These are phyloP conservation scores for Phytophthora foliorum DNA, from an alignment of 352 stramenopile genomes.

Conservation along the genomic window DNA sequence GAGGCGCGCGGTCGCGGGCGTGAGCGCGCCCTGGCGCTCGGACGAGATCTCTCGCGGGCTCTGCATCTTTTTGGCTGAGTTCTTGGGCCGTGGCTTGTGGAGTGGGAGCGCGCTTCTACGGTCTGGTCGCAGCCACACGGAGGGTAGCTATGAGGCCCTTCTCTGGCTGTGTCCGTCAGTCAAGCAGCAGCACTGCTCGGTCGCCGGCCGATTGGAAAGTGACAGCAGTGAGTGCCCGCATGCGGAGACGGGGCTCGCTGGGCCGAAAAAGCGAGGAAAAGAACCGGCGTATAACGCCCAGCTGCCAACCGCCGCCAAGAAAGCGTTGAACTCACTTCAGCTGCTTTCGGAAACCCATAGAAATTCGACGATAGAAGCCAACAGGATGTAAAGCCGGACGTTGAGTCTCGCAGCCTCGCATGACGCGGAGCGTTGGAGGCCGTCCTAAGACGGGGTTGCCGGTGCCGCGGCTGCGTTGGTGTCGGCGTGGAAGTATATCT, in stretches of 20 bases:
- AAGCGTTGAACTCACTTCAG: conserved; percentile 19
- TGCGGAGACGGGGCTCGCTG: conserved; percentile 31
- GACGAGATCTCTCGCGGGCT: conserved; percentile 81
- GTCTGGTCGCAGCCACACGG: conserved; percentile 35
- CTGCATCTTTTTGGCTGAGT: conserved; percentile 37
- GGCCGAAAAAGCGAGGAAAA: conserved; percentile 49
- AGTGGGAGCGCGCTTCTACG: conserved; percentile 29
- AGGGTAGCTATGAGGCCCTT: conserved; percentile 31
- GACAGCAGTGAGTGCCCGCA: conserved; percentile 21
- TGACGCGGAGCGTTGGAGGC: conserved; percentile 1
- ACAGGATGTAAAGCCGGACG: conserved; percentile 1
- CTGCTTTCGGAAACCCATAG: neutral
- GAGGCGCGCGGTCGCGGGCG: conserved; percentile 65
- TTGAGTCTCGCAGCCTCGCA: conserved; percentile 11
- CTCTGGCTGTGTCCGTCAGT: conserved; percentile 24
- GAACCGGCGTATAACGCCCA: conserved; percentile 37
- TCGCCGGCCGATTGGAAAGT: conserved; percentile 34
- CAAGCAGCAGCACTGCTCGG: neutral
- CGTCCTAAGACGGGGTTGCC: conserved; percentile 30
- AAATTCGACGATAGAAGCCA: conserved; percentile 37
- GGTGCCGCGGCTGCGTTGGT: conserved; percentile 2
- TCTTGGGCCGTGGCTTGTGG: neutral
- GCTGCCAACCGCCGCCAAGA: conserved; percentile 39
- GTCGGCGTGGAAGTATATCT: neutral
- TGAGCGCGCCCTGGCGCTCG: conserved; percentile 70